These are phyloP conservation scores for Cephaloascus fragrans DNA, from an alignment of 805 yeast genomes.

Conservation along the genomic window DNA sequence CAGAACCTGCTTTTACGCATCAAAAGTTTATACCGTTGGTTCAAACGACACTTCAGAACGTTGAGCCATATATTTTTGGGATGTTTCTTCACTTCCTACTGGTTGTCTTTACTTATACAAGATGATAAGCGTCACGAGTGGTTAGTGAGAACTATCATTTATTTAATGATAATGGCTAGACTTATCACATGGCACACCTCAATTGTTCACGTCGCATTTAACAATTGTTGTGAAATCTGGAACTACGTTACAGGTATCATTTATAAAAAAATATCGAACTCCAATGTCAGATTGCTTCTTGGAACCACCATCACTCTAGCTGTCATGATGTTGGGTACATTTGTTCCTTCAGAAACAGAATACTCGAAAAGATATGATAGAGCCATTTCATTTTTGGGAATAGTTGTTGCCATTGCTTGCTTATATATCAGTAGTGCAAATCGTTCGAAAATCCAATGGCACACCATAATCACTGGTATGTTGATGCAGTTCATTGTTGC, in stretches of 20 bases:
- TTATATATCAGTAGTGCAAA: slow-evolving; percentile 37
- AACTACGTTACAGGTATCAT: slow-evolving; percentile 18
- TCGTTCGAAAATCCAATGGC: slow-evolving; percentile 39
- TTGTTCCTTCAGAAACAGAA: slow-evolving; percentile 36
- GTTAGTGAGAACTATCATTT: slow-evolving; percentile 49
- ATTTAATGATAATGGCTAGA: slow-evolving; percentile 40
- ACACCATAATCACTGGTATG: slow-evolving; percentile 50
- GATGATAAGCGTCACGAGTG: slow-evolving; percentile 37
- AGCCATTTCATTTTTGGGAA: slow-evolving; percentile 49
- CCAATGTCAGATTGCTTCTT: slow-evolving; percentile 24
- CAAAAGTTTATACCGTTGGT: neutral
- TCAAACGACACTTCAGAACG: neutral
- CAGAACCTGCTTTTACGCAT: too few species aligned
- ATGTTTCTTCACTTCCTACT: slow-evolving; percentile 41
- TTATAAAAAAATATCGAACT: slow-evolving; percentile 30
- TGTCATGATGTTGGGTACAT: slow-evolving; percentile 44
- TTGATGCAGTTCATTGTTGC: slow-evolving; percentile 52
- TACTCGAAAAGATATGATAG: slow-evolving; percentile 41
- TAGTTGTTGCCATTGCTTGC: slow-evolving; percentile 32
- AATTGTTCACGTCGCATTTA: slow-evolving; percentile 11
- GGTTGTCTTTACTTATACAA: slow-evolving; percentile 46
- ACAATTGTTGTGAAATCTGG: slow-evolving; percentile 16
- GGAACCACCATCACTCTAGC: slow-evolving; percentile 37
- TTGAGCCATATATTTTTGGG: slow-evolving; percentile 11
- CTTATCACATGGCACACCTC: slow-evolving; percentile 40